Percentiles rank a stretch among this genome's conserved stretches.
These are phyloP conservation scores for Penicillium crystallinum DNA, from an alignment of 495 filamentous ascomycete species.

Conservation along the genomic window DNA sequence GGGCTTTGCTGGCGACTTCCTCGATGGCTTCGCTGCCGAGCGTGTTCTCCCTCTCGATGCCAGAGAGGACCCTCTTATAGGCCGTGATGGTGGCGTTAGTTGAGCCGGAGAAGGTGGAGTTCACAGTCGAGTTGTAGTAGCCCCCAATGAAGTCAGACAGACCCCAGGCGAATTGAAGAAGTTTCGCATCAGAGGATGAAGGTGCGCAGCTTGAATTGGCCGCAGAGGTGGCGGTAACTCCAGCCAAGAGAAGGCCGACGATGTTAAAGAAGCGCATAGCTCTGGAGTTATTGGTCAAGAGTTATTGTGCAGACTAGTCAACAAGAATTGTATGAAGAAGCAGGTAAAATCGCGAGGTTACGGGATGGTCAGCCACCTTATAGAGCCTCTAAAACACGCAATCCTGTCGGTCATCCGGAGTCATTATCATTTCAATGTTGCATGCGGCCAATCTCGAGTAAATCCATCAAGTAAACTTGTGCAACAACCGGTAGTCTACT, in stretches of 20 bases:
- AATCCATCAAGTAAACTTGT: not conserved
- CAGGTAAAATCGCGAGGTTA: not conserved
- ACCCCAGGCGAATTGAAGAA: constrained; percentile 24
- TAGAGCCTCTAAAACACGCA: not conserved
- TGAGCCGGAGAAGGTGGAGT: constrained; percentile 17
- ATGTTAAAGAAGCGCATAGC: not conserved
- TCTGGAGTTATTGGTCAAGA: not conserved
- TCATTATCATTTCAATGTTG: not conserved
- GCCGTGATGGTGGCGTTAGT: constrained; percentile 8
- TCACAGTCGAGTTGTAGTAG: constrained; percentile 25
- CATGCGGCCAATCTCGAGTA: not conserved
- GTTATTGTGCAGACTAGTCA: not conserved
- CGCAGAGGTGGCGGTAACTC: not conserved
- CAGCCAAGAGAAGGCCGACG: not conserved
- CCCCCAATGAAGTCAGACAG: constrained; percentile 21
- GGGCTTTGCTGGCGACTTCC: constrained; percentile 11
- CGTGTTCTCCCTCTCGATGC: constrained; percentile 24
- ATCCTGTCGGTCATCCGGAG: not conserved
- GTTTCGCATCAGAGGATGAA: constrained; percentile 15
- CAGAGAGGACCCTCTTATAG: constrained; percentile 20
- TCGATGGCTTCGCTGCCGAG: constrained; percentile 23
- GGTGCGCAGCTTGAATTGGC: constrained; percentile 15
- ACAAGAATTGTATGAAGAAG: not conserved
- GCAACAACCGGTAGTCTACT: not conserved
- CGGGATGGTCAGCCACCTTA: not conserved